A percentile compares a stretch with the other conserved stretches of the same genome.
Evolutionary conservation across 1,139 yeast species (phyloP).

Genomic region (Geotrichum citri-aurantii): DNA sequence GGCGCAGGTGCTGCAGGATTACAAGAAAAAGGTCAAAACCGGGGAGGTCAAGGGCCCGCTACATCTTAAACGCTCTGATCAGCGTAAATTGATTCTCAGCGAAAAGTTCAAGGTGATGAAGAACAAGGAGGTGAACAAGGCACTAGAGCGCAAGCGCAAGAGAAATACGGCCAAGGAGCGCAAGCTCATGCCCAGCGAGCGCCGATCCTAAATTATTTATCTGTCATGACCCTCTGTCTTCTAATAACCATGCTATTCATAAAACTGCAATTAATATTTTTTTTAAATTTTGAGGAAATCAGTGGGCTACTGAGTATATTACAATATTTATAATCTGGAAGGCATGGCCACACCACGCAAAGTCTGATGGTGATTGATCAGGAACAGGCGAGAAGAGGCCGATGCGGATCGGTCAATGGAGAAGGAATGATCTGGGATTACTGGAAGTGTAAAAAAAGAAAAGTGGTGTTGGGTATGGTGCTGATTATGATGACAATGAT

Average conservation of each 20-base stretch:
- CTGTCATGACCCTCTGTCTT: not conserved
- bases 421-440: not conserved
- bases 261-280: not conserved
- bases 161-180: slow-evolving; percentile 89
- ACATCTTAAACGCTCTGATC: slow-evolving; percentile 71
- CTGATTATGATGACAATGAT: not conserved
- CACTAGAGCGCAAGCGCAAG: slow-evolving; percentile 90
- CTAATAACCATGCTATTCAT: not conserved
- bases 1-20: slow-evolving; percentile 48
- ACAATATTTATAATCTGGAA: too few species aligned
- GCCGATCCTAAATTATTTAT: slow-evolving; percentile 22
- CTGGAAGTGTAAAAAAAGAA: not conserved
- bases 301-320: not conserved
- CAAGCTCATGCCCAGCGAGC: slow-evolving; percentile 50
- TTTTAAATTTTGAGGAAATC: too few species aligned
- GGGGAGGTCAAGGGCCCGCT: slow-evolving; percentile 49
- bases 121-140: slow-evolving; percentile 75
- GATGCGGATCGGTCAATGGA: not conserved
- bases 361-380: not conserved
- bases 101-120: slow-evolving; percentile 86
- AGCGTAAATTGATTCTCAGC: slow-evolving; percentile 77
- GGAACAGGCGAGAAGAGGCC: not conserved
- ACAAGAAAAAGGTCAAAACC: slow-evolving; percentile 45
- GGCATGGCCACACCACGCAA: too few species aligned
- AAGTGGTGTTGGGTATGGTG: not conserved